A percentile compares a stretch with the other conserved stretches of the same genome.
Evolutionary conservation across 345 rosid genomes (phyloP).

Genomic region (Euphorbia pulcherrima): DNA sequence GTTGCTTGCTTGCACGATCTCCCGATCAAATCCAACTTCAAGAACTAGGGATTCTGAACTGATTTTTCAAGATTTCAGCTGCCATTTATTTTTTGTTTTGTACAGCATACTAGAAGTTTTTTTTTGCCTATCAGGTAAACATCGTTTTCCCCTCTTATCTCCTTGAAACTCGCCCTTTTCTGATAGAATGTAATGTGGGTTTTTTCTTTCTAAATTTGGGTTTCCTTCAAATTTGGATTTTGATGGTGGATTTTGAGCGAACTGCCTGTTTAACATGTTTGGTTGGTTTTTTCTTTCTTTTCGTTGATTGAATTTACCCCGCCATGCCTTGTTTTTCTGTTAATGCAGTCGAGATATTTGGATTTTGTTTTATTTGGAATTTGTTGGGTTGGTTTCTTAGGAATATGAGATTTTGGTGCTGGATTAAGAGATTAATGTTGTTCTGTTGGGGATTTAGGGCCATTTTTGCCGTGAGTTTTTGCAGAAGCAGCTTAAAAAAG

Average conservation of each 20-base stretch:
- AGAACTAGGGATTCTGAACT: background rate
- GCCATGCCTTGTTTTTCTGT: background rate
- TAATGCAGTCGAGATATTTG: background rate
- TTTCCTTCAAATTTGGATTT: constrained; percentile 13
- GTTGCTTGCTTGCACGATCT: constrained; percentile 19
- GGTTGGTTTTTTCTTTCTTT: constrained; percentile 8
- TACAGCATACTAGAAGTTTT: constrained; percentile 2
- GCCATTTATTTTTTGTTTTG: constrained; percentile 5
- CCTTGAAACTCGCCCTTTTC: background rate
- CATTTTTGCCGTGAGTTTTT: too few species aligned
- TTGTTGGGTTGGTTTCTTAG: background rate
- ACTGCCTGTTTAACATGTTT: background rate
- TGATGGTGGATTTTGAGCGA: constrained; percentile 4
- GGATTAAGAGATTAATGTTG: constrained; percentile 5
- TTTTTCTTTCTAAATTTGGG: constrained; percentile 5
- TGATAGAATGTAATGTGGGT: background rate
- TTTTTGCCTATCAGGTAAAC: constrained; percentile 6
- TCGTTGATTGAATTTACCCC: background rate
- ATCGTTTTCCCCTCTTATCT: background rate
- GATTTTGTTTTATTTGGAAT: background rate
- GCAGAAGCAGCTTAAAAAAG: too few species aligned
- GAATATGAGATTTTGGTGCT: background rate
- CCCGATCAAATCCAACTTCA: background rate
- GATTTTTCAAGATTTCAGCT: background rate
- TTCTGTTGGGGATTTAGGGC: background rate